Evolutionary conservation across 495 filamentous ascomycete species (phyloP), one percentile per base, ranked within the genome.

Genomic region (Xylaria curta): DNA sequence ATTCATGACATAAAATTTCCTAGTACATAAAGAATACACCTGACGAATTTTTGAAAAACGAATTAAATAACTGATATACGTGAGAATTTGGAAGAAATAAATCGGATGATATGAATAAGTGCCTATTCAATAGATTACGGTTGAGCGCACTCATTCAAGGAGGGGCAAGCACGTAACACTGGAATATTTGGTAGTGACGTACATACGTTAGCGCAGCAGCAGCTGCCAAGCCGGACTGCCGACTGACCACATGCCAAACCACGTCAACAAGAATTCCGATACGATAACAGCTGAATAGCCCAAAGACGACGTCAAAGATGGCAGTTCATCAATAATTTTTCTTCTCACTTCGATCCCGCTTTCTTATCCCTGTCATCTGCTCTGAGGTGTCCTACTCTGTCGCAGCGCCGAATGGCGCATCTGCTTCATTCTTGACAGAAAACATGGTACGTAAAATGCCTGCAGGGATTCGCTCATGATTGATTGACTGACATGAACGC

Each of bases 211-310:
- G 42, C 10, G 31, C 6, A 26, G 56, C 26, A 56, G 38, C 38
- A 42, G 38, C 15, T 40, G 70, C 62, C 64, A 71, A 71, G 69
- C 36, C 60, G 12, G 36, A 36, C 58, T 49, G 58, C 46, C 56
- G 19, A 65, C 31, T 33, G 36, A 68, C 67, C 64, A 69, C 54
- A 72, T 69, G 71, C 71, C 38, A 61, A 53, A 47, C 38, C 64
- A 33, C 54, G 58, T 69, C 65, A 69, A 63, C 13, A 5, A 28
- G 28, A 51, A 53, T 56, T 56, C 53, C 21, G 21, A n/a, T 9
- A 9, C 21, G 21, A n/a, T 9, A 9, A 21, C 31, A 38, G 40
- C 9, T 54, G 26, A 26, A 42, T 54, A 13, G 2, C 36, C 61
- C 21, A 19, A 42, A 0, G 1, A 19, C 21, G 7, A 26, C n/a